Evolutionary conservation across 1,284 basidiomycete species (phyloP).

Genomic region (Trametes sp.): DNA sequence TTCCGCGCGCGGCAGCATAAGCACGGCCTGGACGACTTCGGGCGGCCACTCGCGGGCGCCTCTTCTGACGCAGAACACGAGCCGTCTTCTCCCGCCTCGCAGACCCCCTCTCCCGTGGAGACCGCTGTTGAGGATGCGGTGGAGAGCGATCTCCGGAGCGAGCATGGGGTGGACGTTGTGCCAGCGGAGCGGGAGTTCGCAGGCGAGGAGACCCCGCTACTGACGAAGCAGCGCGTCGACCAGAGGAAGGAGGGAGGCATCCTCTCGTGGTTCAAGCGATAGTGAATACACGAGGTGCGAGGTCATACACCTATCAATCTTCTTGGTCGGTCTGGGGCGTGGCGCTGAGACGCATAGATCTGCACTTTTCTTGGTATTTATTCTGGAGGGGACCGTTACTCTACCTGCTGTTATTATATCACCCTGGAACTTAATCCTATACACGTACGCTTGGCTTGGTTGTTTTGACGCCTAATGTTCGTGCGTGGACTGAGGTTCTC

Average conservation of each 20-base stretch:
- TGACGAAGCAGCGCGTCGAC: slow-evolving; percentile 20
- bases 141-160: slow-evolving; percentile 33
- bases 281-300: too few species aligned
- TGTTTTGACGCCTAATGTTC: too few species aligned
- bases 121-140: slow-evolving; percentile 34
- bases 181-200: slow-evolving; percentile 1
- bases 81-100: background rate
- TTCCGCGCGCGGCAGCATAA: slow-evolving; percentile 82
- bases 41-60: slow-evolving; percentile 57
- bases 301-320: too few species aligned
- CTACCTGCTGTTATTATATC: background rate
- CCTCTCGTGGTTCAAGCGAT: slow-evolving; percentile 19
- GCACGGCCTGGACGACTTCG: slow-evolving; percentile 94
- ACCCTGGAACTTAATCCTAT: background rate
- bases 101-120: slow-evolving; percentile 31
- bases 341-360: background rate
- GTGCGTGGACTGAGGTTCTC: too few species aligned
- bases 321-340: too few species aligned
- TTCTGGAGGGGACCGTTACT: background rate
- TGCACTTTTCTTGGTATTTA: background rate
- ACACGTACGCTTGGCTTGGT: background rate
- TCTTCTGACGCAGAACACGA: slow-evolving; percentile 11
- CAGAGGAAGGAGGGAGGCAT: slow-evolving; percentile 7
- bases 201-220: slow-evolving; percentile 31
- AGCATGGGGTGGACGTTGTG: slow-evolving; percentile 22